Base-by-base conservation (phyloP, 495 filamentous ascomycete species). In the Penicillium roqueforti region DNA sequence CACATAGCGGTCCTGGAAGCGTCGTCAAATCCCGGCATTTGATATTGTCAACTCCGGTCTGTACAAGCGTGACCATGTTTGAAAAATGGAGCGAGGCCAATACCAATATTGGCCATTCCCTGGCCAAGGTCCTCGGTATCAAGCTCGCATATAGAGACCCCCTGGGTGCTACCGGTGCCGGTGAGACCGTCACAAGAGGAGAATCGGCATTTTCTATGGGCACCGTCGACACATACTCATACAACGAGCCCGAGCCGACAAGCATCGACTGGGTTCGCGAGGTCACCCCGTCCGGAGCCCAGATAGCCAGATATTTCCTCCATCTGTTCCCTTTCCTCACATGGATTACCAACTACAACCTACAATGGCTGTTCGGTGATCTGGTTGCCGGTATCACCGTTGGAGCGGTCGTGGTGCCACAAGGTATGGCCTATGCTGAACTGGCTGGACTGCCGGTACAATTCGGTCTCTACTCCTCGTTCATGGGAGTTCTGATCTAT, bases 371-470 rank as follows among this genome's bases (percentile, higher is more conserved):
- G 10, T 59, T 82, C 11, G 92, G 92, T 51, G 93, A 98, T 72
- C 66, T 97, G 39, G 84, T 96, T 44, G 95, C 93, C 49, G 93
- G 92, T 63, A 87, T 98, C 64, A 98, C 93, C 6, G 92, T 97
- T 48, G 93, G 93, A 50, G 87, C 87, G 46, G 92, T 99, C 31
- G 93, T 99, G 19, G 89, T 99, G 26, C 93, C 93, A 5, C 93
- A 99, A 65, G 87, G 89, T 53, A 97, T 99, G 93, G 92, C 95
- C 2, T 99, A 99, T 70, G 92, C 93, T 22, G 79, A 86, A 57
- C 75, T 99, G 37, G 93, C 93, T 7, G 75, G 83, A 38, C 78
- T 99, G 19, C 74, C 77, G 0, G 82, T 86, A 3, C 78, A 99
- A 64, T 99, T 82, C 63, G 93, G 93, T 47, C 75, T 99, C 0